A percentile compares a stretch with the other conserved stretches of the same genome.
Conservation (phyloP, 208 protist species). For the Crithidia bombi region DNA sequence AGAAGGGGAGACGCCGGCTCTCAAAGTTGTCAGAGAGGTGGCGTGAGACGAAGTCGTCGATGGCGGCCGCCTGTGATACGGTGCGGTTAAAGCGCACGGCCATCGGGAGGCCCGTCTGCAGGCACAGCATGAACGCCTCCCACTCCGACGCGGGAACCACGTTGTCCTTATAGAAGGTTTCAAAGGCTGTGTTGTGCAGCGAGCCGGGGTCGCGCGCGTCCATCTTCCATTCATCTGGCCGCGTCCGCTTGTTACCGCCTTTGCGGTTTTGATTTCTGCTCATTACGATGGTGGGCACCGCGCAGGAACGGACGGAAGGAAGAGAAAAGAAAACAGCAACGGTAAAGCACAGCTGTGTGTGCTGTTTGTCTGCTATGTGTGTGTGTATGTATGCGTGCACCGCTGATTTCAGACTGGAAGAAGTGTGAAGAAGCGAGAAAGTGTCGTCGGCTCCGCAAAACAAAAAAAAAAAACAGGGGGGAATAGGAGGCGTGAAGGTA, state of each 20-base stretch:
- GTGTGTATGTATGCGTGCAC: no score
- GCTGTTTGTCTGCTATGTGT: slow-evolving; percentile 5
- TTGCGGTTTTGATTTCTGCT: slow-evolving; percentile 79
- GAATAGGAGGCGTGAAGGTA: no score
- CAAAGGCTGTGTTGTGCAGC: slow-evolving; percentile 70
- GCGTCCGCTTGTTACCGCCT: slow-evolving; percentile 63
- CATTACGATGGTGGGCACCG: slow-evolving; percentile 38
- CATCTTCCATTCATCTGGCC: slow-evolving; percentile 63
- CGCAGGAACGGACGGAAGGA: no score
- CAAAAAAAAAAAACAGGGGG: no score
- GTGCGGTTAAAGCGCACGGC: slow-evolving; percentile 65
- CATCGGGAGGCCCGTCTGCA: slow-evolving; percentile 80
- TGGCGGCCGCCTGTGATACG: slow-evolving; percentile 32
- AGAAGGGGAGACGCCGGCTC: slow-evolving; percentile 56
- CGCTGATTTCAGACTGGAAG: no score
- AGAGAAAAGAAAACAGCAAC: slow-evolving; percentile 6
- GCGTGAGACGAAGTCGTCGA: slow-evolving; percentile 48
- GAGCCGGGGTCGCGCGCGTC: slow-evolving; percentile 64
- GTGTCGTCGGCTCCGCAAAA: no score
- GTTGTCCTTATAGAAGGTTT: slow-evolving; percentile 72
- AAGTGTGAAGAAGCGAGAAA: no score
- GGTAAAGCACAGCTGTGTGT: background rate
- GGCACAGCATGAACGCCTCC: slow-evolving; percentile 57
- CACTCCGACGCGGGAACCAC: slow-evolving; percentile 69
- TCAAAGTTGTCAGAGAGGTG: slow-evolving; percentile 53